Evolutionary conservation across 768 basidiomycete genomes (phyloP).

Genomic region (Phylloporus sp.): DNA sequence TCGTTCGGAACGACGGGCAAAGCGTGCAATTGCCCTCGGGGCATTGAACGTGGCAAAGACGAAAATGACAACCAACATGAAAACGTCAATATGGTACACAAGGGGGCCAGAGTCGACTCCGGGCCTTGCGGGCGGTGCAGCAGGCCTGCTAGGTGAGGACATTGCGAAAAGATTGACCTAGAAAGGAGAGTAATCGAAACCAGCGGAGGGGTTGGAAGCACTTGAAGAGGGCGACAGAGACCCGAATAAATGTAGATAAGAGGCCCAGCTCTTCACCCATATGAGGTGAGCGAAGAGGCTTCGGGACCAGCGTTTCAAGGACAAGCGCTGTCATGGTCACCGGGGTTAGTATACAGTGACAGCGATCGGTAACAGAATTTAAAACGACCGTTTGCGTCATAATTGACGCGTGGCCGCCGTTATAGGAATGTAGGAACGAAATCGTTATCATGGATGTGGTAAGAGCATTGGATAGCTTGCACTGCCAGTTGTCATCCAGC

Average conservation of each 20-base stretch:
- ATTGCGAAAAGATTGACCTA: constrained; percentile 13
- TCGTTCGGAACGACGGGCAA: constrained; percentile 51
- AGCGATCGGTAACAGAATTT: too few relatives aligned
- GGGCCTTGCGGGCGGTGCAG: not conserved
- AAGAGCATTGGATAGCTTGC: too few relatives aligned
- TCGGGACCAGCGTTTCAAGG: not conserved
- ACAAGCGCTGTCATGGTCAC: not conserved
- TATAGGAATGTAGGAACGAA: too few relatives aligned
- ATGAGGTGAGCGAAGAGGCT: not conserved
- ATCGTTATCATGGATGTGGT: too few relatives aligned
- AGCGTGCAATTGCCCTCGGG: constrained; percentile 49
- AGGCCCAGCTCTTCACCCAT: not conserved
- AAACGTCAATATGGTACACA: constrained; percentile 41
- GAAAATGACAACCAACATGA: constrained; percentile 41
- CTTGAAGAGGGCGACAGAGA: not conserved
- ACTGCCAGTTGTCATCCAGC: too few relatives aligned
- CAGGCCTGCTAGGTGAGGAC: not conserved
- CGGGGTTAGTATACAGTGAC: too few relatives aligned
- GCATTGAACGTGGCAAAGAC: constrained; percentile 40
- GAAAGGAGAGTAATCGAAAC: constrained; percentile 7
- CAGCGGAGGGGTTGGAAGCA: constrained; percentile 1
- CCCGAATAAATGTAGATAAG: not conserved
- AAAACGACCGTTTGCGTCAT: too few relatives aligned
- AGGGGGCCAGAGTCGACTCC: constrained; percentile 12
- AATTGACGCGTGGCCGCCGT: too few relatives aligned